phyloP scores from a whole-genome alignment of 2,329 filamentous ascomycete species.

The Blumeria graminis region DNA sequence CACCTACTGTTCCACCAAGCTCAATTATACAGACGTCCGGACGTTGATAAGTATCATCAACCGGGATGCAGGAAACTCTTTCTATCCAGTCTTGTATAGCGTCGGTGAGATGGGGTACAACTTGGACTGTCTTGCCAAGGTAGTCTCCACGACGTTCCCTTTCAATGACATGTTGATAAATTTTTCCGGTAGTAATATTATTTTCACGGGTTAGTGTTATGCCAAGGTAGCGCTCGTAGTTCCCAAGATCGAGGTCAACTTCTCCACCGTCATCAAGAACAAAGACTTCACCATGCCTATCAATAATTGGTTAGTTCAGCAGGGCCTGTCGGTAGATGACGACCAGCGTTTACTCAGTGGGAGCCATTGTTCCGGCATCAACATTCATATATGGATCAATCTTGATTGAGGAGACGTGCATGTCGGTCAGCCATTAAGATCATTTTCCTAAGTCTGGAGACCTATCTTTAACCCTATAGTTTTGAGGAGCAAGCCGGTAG shows the following conservation, averaged over 20 bases:
- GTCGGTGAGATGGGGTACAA: constrained; percentile 79
- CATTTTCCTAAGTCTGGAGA: constrained; percentile 7
- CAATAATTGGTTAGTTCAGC: constrained; percentile 10
- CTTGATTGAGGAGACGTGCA: constrained; percentile 39
- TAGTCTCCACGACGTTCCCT: constrained; percentile 34
- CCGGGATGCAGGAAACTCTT: constrained; percentile 60
- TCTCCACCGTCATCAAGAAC: constrained; percentile 68
- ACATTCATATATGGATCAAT: constrained; percentile 54
- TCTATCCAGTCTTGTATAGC: constrained; percentile 86
- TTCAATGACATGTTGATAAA: constrained; percentile 74
- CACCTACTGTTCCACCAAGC: constrained; percentile 46
- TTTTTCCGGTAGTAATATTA: constrained; percentile 95
- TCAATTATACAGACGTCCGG: constrained; percentile 85
- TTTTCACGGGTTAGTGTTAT: constrained; percentile 56
- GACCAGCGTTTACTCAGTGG: constrained; percentile 26
- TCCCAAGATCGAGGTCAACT: constrained; percentile 50
- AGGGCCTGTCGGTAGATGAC: too few relatives aligned
- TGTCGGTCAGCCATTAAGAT: constrained; percentile 13
- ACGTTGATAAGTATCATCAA: constrained; percentile 59
- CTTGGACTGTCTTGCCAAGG: constrained; percentile 69
- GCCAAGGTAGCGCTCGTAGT: constrained; percentile 61
- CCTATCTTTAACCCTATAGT: constrained; percentile 56
- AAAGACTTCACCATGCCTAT: constrained; percentile 67
- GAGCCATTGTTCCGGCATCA: constrained; percentile 44
- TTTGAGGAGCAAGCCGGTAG: constrained; percentile 53